These are phyloP conservation scores for Podospora didyma DNA, from an alignment of 495 filamentous ascomycete species.

Conservation along the genomic window DNA sequence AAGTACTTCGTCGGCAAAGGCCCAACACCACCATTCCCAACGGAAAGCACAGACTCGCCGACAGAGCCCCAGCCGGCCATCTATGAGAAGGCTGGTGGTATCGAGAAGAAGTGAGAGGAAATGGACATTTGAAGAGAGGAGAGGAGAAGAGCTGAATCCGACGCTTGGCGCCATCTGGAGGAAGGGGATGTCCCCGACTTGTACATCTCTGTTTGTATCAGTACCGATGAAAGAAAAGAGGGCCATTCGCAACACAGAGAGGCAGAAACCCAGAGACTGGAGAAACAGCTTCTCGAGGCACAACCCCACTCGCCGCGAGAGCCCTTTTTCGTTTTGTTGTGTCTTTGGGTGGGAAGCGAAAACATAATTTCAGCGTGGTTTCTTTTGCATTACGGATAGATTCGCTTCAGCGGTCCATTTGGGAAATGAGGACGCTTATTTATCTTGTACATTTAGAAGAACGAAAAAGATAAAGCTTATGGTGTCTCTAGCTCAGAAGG, in stretches of 20 bases:
- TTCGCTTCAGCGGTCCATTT: too few relatives aligned
- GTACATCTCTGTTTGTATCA: background rate
- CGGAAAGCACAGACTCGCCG: conserved; percentile 38
- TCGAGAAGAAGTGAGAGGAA: conserved; percentile 7
- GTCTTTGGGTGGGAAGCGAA: background rate
- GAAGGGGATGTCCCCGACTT: background rate
- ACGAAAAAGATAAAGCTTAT: too few relatives aligned
- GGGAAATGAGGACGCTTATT: too few relatives aligned
- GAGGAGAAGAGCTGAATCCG: background rate
- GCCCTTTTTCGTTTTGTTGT: conserved; percentile 4
- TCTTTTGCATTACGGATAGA: conserved; percentile 1
- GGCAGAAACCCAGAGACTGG: background rate
- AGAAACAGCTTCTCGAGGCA: background rate
- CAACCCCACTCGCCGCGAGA: background rate
- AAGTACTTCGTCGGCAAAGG: conserved; percentile 76
- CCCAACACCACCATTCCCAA: conserved; percentile 54
- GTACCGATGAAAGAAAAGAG: conserved; percentile 4
- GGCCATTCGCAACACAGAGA: background rate
- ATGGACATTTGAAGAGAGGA: background rate
- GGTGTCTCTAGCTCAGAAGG: too few relatives aligned
- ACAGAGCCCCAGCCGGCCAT: conserved; percentile 18
- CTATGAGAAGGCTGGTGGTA: conserved; percentile 11
- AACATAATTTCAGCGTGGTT: background rate
- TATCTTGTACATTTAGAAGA: too few relatives aligned
- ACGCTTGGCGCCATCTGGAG: background rate